A percentile compares a stretch with the other conserved stretches of the same genome.
These are phyloP conservation scores for Penicillium sp. DNA, from an alignment of 2,329 filamentous ascomycete species.

Conservation along the genomic window DNA sequence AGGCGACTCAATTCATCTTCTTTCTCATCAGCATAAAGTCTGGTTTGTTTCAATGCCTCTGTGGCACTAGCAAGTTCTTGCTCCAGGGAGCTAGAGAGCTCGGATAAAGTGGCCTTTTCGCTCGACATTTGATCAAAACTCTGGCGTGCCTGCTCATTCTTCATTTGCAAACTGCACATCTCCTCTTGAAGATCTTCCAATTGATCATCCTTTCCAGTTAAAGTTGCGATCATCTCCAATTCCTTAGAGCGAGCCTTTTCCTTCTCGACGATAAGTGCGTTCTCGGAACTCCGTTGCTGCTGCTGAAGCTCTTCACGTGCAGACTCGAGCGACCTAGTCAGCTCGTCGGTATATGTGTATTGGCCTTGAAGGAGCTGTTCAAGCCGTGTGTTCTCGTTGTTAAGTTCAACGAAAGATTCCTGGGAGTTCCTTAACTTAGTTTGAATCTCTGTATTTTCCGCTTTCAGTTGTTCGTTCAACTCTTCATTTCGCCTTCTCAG, in stretches of 20 bases:
- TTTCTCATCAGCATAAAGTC: slow-evolving; percentile 22
- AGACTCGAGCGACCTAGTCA: slow-evolving; percentile 34
- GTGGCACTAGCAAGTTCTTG: slow-evolving; percentile 26
- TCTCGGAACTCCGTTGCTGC: slow-evolving; percentile 33
- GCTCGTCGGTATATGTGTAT: slow-evolving; percentile 38
- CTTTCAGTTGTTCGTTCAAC: slow-evolving; percentile 21
- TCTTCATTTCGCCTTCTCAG: slow-evolving; percentile 35
- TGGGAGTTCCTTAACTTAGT: slow-evolving; percentile 36
- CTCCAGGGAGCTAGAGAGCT: slow-evolving; percentile 24
- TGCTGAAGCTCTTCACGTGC: slow-evolving; percentile 39
- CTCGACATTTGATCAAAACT: slow-evolving; percentile 23
- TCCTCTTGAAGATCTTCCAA: slow-evolving; percentile 44
- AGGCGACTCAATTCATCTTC: slow-evolving; percentile 27
- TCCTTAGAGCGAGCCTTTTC: slow-evolving; percentile 40
- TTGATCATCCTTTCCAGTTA: slow-evolving; percentile 47
- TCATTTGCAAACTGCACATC: slow-evolving; percentile 24
- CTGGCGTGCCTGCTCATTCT: slow-evolving; percentile 22
- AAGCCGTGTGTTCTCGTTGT: slow-evolving; percentile 41
- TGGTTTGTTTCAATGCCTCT: slow-evolving; percentile 22
- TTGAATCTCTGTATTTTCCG: slow-evolving; percentile 37
- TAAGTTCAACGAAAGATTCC: slow-evolving; percentile 38
- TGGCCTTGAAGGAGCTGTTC: slow-evolving; percentile 37
- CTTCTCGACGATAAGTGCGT: slow-evolving; percentile 25
- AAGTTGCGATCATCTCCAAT: slow-evolving; percentile 42
- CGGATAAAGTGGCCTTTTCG: slow-evolving; percentile 23